These are phyloP conservation scores for Fusarium graminum DNA, from an alignment of 2,329 filamentous ascomycete genomes.

Conservation along the genomic window DNA sequence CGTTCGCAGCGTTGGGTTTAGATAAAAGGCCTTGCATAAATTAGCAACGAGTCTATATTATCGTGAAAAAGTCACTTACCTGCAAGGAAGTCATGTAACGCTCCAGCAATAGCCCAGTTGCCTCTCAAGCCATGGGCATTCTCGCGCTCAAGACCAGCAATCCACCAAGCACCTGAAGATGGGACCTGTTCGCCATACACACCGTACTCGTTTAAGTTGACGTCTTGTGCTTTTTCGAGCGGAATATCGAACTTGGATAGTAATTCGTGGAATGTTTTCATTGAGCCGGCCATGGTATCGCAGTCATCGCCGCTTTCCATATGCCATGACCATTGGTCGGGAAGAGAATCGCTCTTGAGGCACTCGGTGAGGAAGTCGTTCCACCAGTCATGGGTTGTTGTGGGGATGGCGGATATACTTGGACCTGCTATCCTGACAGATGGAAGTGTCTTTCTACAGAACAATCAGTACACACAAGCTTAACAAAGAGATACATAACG, in stretches of 20 bases:
- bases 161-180: constrained; percentile 59
- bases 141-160: constrained; percentile 61
- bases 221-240: constrained; percentile 42
- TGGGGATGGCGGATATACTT: constrained; percentile 18
- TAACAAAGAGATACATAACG: no score
- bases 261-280: not conserved
- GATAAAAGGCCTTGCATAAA: constrained; percentile 1
- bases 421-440: constrained; percentile 19
- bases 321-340: constrained; percentile 29
- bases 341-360: not conserved
- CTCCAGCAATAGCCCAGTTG: constrained; percentile 59
- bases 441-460: not conserved
- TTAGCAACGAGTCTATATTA: rapidly evolving
- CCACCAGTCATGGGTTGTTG: constrained; percentile 23
- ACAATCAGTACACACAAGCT: not conserved
- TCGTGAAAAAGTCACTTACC: not conserved
- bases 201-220: constrained; percentile 66
- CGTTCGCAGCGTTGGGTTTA: constrained; percentile 3
- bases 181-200: constrained; percentile 57
- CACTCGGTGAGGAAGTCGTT: not conserved
- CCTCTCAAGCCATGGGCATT: constrained; percentile 58
- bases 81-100: constrained; percentile 60
- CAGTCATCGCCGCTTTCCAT: constrained; percentile 19
- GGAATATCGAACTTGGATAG: not conserved
- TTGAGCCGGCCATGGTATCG: not conserved